These are phyloP conservation scores for Trichoderma harzianum DNA, from an alignment of 2,329 filamentous ascomycete species.

Conservation along the genomic window DNA sequence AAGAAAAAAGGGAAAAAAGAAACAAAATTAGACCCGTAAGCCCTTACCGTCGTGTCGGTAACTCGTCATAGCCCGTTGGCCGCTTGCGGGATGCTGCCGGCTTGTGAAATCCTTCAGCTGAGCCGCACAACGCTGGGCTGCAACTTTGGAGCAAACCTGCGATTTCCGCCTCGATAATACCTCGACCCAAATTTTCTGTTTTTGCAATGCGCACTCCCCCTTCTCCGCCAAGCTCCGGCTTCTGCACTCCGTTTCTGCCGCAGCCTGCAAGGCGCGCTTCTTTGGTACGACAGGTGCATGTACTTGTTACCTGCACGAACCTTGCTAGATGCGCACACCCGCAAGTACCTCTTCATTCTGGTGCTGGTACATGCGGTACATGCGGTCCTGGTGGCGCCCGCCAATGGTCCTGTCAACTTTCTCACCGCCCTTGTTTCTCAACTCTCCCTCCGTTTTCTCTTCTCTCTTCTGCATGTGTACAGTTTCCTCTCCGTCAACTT, in stretches of 20 bases:
- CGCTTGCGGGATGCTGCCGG: not conserved
- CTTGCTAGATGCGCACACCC: not conserved
- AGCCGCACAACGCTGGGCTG: not conserved
- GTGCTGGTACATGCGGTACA: not conserved
- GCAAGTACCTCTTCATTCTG: not conserved
- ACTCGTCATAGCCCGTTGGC: not conserved
- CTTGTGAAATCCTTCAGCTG: not conserved
- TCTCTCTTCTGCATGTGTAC: not conserved
- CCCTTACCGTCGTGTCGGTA: conserved; percentile 8
- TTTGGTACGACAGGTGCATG: not conserved
- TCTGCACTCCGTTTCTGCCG: not conserved
- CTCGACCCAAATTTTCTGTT: not conserved
- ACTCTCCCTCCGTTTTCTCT: not conserved
- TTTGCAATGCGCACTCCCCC: not conserved
- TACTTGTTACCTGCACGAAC: not conserved
- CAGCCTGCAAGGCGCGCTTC: not conserved
- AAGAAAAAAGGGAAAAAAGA: not conserved
- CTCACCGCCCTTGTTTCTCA: not conserved
- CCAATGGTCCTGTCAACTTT: not conserved
- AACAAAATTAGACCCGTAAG: not conserved
- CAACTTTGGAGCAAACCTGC: not conserved
- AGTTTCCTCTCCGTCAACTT: not conserved
- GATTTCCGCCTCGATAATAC: not conserved
- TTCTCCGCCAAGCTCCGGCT: not conserved
- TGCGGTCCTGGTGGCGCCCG: not conserved